Percentiles rank a stretch among this genome's conserved stretches.
Conservation (phyloP, 495 filamentous ascomycete species). For the Aspergillus ellipticus region DNA sequence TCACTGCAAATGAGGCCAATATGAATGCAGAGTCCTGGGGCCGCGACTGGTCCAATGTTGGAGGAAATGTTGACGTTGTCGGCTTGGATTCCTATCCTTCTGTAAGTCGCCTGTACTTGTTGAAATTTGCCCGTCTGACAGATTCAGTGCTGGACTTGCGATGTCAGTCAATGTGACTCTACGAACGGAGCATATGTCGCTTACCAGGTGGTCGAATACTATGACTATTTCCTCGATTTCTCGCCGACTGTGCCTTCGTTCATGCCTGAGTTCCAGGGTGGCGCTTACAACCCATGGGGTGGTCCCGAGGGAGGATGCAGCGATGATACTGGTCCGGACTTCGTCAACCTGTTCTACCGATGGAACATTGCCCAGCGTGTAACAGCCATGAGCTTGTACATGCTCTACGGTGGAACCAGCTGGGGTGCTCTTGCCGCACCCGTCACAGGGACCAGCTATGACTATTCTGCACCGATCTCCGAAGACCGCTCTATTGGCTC, state of each 20-base stretch:
- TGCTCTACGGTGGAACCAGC: constrained; percentile 61
- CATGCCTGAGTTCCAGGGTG: constrained; percentile 62
- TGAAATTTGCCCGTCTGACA: neutral
- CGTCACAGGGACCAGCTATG: constrained; percentile 50
- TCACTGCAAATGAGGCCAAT: constrained; percentile 55
- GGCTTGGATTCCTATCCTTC: constrained; percentile 58
- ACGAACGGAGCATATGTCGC: constrained; percentile 54
- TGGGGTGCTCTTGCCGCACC: constrained; percentile 51
- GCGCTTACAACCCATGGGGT: constrained; percentile 61
- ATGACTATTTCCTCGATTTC: constrained; percentile 52
- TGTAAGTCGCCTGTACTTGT: constrained; percentile 11
- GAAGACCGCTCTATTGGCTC: constrained; percentile 54
- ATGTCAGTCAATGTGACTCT: constrained; percentile 51
- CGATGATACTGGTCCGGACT: constrained; percentile 43
- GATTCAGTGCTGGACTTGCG: constrained; percentile 54
- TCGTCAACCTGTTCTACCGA: constrained; percentile 59
- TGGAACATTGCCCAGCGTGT: constrained; percentile 54
- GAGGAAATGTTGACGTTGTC: constrained; percentile 55
- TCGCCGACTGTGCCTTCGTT: constrained; percentile 52
- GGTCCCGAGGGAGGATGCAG: constrained; percentile 51
- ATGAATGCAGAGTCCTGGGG: constrained; percentile 51
- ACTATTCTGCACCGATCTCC: constrained; percentile 57
- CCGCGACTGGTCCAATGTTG: constrained; percentile 48
- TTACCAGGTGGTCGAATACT: constrained; percentile 49
- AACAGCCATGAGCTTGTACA: constrained; percentile 53